Evolutionary conservation across 371 early-diverging fungal genomes (phyloP).

Genomic region (Mortierella sp.): DNA sequence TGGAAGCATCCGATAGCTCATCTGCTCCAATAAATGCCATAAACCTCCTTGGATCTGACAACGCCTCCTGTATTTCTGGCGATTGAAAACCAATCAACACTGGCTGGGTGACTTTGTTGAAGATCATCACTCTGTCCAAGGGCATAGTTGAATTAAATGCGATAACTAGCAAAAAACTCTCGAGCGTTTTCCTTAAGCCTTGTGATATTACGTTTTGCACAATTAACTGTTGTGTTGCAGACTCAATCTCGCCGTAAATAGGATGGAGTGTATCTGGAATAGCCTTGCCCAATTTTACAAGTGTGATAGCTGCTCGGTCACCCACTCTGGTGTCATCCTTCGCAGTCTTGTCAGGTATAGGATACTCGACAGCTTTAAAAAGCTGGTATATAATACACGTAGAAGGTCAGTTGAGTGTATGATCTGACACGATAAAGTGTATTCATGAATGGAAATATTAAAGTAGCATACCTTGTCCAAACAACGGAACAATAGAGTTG

Average conservation of each 20-base stretch:
- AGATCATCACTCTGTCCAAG: conserved; percentile 19
- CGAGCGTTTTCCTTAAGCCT: conserved; percentile 52
- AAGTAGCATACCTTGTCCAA: conserved; percentile 58
- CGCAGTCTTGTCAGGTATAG: background rate
- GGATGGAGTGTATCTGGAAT: conserved; percentile 61
- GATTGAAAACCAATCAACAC: conserved; percentile 23
- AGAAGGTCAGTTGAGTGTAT: too few relatives aligned
- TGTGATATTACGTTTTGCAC: conserved; percentile 25
- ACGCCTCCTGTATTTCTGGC: conserved; percentile 5
- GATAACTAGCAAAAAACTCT: conserved; percentile 59
- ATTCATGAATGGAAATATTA: background rate
- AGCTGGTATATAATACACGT: conserved; percentile 11
- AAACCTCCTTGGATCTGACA: conserved; percentile 28
- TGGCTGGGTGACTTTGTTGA: conserved; percentile 49
- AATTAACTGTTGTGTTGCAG: conserved; percentile 40
- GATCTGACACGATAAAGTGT: background rate
- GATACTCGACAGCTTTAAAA: conserved; percentile 46
- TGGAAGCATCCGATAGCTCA: conserved; percentile 20
- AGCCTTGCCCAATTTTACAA: conserved; percentile 62
- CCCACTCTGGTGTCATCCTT: conserved; percentile 48
- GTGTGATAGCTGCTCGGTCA: conserved; percentile 56
- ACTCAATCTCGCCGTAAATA: conserved; percentile 55
- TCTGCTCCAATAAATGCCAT: conserved; percentile 39
- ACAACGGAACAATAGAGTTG: conserved; percentile 49
- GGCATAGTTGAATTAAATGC: conserved; percentile 43